Evolutionary conservation across 495 filamentous ascomycete genomes (phyloP).

Genomic region (Schizothecium vesticola): DNA sequence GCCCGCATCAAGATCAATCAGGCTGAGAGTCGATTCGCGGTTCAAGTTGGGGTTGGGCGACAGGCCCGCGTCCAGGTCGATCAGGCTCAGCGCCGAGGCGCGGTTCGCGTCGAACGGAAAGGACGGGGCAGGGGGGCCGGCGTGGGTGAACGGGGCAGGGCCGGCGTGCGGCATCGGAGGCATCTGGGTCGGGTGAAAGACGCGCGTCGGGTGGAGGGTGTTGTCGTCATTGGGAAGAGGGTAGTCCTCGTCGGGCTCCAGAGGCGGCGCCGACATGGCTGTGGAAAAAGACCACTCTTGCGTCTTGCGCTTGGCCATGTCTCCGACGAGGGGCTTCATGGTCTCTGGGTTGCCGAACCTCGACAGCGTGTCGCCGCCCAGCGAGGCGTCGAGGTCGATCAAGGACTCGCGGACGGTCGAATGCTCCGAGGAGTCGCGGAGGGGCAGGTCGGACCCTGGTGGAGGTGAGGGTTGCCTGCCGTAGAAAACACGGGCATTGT

Average conservation of each 20-base stretch:
- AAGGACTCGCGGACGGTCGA: slow-evolving; percentile 10
- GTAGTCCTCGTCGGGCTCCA: slow-evolving; percentile 13
- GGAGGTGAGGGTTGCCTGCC: slow-evolving; percentile 4
- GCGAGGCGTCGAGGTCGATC: slow-evolving; percentile 12
- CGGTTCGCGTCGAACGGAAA: neutral
- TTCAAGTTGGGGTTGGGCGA: neutral
- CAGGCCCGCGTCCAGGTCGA: slow-evolving; percentile 1
- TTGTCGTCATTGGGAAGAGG: neutral
- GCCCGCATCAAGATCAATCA: slow-evolving; percentile 12
- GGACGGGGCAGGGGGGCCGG: neutral
- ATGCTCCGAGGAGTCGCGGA: slow-evolving; percentile 5
- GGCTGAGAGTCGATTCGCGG: slow-evolving; percentile 9
- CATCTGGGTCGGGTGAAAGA: neutral
- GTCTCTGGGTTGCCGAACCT: slow-evolving; percentile 9
- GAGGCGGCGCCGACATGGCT: neutral
- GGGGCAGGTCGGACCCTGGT: slow-evolving; percentile 8
- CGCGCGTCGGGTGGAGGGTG: neutral
- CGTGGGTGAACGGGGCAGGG: neutral
- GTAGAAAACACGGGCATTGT: slow-evolving; percentile 14
- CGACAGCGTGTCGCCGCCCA: slow-evolving; percentile 3
- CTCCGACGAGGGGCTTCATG: slow-evolving; percentile 3
- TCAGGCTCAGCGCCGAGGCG: slow-evolving; percentile 1
- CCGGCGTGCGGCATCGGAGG: neutral
- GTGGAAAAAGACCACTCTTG: neutral
- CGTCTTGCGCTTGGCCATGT: slow-evolving; percentile 2